Evolutionary conservation across 2,329 filamentous ascomycete genomes (phyloP).

Genomic region (Fusarium chaquense): DNA sequence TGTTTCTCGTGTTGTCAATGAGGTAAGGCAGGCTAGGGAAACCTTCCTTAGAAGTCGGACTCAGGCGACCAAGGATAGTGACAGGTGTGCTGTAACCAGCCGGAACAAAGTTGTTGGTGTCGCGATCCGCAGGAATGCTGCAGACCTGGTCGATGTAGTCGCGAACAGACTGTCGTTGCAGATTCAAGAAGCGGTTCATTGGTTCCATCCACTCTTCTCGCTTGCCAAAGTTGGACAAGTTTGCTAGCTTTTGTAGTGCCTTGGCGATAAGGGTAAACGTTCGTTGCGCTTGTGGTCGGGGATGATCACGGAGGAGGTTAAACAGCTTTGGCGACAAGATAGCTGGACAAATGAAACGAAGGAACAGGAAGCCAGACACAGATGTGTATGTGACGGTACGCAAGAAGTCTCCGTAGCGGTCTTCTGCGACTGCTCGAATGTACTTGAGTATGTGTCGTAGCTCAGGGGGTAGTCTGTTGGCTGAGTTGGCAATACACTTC

Average conservation of each 20-base stretch:
- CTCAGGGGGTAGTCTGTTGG: constrained; percentile 80
- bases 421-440: constrained; percentile 90
- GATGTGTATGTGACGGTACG: constrained; percentile 92
- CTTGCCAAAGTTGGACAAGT: constrained; percentile 90
- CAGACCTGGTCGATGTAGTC: constrained; percentile 89
- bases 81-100: constrained; percentile 93
- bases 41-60: constrained; percentile 85
- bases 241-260: constrained; percentile 88
- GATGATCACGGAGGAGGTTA: constrained; percentile 84
- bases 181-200: constrained; percentile 88
- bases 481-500: constrained; percentile 83
- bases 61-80: constrained; percentile 86
- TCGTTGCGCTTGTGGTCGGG: constrained; percentile 83
- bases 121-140: constrained; percentile 79
- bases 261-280: constrained; percentile 94
- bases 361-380: constrained; percentile 92
- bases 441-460: constrained; percentile 89
- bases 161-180: constrained; percentile 84
- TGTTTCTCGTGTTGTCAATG: constrained; percentile 87
- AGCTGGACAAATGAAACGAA: constrained; percentile 96
- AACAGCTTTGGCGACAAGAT: constrained; percentile 96
- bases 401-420: constrained; percentile 92
- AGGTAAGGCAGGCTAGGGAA: constrained; percentile 94
- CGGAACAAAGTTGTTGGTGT: constrained; percentile 72
- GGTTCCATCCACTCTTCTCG: constrained; percentile 99